Conservation (phyloP, 208 protist genomes). For the Wallacemonas sp. region DNA sequence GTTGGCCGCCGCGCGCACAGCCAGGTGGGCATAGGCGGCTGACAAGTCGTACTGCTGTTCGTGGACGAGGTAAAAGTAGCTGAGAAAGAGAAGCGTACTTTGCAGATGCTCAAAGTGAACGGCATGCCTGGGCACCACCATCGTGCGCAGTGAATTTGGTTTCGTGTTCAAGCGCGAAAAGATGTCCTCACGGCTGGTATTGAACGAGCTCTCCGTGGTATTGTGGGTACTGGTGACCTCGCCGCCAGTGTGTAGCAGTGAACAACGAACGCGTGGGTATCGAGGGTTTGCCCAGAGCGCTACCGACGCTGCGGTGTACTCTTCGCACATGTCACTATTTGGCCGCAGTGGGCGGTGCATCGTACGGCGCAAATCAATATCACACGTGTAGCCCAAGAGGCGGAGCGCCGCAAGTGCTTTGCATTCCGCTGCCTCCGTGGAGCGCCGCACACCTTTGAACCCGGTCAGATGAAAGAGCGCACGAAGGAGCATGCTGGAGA, state of each 20-base stretch:
- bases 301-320: constrained; percentile 38
- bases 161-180: background rate
- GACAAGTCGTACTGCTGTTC: constrained; percentile 46
- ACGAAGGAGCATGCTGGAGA: constrained; percentile 25
- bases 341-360: constrained; percentile 3
- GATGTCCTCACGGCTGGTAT: background rate
- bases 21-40: constrained; percentile 60
- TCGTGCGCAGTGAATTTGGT: background rate
- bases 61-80: constrained; percentile 62
- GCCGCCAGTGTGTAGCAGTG: background rate
- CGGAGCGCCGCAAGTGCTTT: constrained; percentile 64
- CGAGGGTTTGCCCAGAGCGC: constrained; percentile 16
- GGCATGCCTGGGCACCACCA: constrained; percentile 8
- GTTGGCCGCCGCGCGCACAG: constrained; percentile 22
- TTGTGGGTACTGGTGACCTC: background rate
- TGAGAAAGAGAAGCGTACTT: constrained; percentile 42
- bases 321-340: constrained; percentile 32
- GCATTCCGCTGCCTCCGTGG: constrained; percentile 58
- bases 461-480: constrained; percentile 53
- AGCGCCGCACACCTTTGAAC: constrained; percentile 37
- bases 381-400: constrained; percentile 69
- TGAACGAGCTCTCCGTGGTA: no score
- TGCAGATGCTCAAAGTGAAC: constrained; percentile 31
- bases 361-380: constrained; percentile 28
- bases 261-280: constrained; percentile 27